Evolutionary conservation across 2,329 filamentous ascomycete species (phyloP), one percentile per base, ranked within the genome.

Genomic region (Spiromastix sp.): DNA sequence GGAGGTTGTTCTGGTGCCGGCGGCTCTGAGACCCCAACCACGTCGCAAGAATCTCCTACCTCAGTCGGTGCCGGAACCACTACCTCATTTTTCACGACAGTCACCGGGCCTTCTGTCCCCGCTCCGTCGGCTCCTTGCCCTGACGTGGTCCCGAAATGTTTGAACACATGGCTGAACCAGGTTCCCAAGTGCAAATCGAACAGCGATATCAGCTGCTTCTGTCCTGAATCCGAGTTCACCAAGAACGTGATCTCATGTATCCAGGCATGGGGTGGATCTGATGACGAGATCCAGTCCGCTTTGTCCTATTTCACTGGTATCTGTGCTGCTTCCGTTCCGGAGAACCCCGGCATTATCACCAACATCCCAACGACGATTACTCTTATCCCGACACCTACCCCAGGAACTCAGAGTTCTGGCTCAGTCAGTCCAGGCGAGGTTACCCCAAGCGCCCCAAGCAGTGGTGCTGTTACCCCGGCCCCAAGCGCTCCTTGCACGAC

Each of bases 281-380:
- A 79, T 42, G 66, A 72, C 30, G 72, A 83, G 54, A 70, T 89
- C 48, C 68, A 75, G 36, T 64, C 77, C 48, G 84, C 85, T 41
- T 71, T 91, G 40, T 72, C 74, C 50, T 94, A 84, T 75, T 81
- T 95, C 70, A 80, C 87, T 61, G 87, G 87, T 57, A 84, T 96
- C 63, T 96, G 89, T 67, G 85, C 82, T 39, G 64, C 72, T 35
- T 79, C 80, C 61, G 72, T 85, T 22, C 67, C 72, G 11, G 50
- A 72, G 55, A 94, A 95, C 73, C 85, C 87, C n/a, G 83, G 71
- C 44, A 83, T 96, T 51, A 74, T 85, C 53, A 93, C 82, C 32
- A 77, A 74, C 43, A 77, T 85, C 48, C 76, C 81, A 16, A 68
- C 70, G 25, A 70, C 69, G 37, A 72, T 79, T 59, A 67, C 63